Evolutionary conservation across 192 early-diverging fungal species (phyloP), one percentile per base, ranked within the genome.

Genomic region (Chytriomyces sp.): DNA sequence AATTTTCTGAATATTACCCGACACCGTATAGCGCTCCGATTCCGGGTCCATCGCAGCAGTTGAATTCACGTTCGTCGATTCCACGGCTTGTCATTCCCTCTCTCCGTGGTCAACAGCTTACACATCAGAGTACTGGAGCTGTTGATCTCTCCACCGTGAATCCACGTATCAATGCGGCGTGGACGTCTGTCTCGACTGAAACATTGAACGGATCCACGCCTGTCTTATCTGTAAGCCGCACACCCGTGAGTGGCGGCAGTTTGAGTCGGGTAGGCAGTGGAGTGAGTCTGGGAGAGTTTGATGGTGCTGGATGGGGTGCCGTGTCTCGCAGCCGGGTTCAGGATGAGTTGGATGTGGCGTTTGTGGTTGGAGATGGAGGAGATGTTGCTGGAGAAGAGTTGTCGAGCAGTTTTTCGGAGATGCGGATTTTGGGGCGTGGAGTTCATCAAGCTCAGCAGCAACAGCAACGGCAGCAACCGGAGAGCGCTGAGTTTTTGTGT

Each of bases 71-170:
- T 2, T 11, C 50, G 8, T 69, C 68, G 4, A 69, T 69, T 20
- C 68, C 68, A 7, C 68, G 68, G 7, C 68, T 69, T n/a, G 18
- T 20, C 20, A 69, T 28, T 53, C 26, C 46, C 0, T 53, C 47
- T 20, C 3, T 57, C 16, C 20, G 16, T 57, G 53, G 3, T 20
- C 16, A 57, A n/a, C 53, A n/a, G 20, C 53, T 1, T 1, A 57
- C 53, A 20, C 53, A 57, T 2, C 20, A 57, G 4, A 35, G 35
- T 35, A 35, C 35, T 35, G 35, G 35, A 0, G 35, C 3, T 20
- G 5, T 20, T 57, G 16, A 13, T n/a, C 3, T 57, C 53, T n/a
- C 20, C 3, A n/a, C 53, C 53, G 16, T 1, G 16, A 57, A 57
- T 20, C 53, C 53, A n/a, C 53, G 16, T 57, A 4, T 1, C 16